Percentiles rank a stretch among this genome's conserved stretches.
These are phyloP conservation scores for Pachysandra terminalis DNA, from an alignment of 164 flowering plant genomes.

Conservation along the genomic window DNA sequence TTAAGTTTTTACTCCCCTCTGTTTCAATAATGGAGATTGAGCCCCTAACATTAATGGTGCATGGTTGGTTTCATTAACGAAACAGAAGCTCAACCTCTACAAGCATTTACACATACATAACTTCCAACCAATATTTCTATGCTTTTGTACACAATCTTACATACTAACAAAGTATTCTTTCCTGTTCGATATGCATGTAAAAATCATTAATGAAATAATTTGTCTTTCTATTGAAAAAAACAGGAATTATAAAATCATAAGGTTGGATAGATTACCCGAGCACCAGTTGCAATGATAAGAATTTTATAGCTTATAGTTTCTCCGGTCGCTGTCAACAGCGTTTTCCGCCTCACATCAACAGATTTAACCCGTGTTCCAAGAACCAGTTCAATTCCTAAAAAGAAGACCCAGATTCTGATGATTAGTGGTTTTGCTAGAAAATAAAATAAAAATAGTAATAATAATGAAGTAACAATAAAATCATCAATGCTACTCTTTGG, in stretches of 20 bases:
- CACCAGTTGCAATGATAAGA: conserved; percentile 97
- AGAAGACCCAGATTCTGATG: conserved; percentile 20
- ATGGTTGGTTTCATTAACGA: background rate
- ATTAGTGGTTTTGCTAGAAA: conserved; percentile 15
- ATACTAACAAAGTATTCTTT: background rate
- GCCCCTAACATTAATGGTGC: background rate
- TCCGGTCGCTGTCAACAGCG: conserved; percentile 77
- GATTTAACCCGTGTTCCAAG: conserved; percentile 89
- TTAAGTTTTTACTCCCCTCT: background rate
- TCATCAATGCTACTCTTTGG: background rate
- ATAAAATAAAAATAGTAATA: background rate
- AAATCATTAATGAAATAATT: background rate
- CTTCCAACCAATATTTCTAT: too few relatives aligned
- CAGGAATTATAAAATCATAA: conserved; percentile 3
- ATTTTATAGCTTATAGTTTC: conserved; percentile 89
- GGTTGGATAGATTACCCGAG: conserved; percentile 74
- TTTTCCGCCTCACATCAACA: conserved; percentile 83
- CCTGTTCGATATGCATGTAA: background rate
- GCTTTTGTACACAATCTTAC: too few relatives aligned
- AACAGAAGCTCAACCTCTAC: too few relatives aligned
- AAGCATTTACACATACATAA: too few relatives aligned
- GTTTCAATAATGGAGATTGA: background rate
- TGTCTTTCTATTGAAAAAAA: background rate
- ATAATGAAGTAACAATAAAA: background rate
- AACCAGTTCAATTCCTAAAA: conserved; percentile 83